Base-by-base conservation (phyloP, 164 flowering plant genomes). In the Chimonanthus praecox region DNA sequence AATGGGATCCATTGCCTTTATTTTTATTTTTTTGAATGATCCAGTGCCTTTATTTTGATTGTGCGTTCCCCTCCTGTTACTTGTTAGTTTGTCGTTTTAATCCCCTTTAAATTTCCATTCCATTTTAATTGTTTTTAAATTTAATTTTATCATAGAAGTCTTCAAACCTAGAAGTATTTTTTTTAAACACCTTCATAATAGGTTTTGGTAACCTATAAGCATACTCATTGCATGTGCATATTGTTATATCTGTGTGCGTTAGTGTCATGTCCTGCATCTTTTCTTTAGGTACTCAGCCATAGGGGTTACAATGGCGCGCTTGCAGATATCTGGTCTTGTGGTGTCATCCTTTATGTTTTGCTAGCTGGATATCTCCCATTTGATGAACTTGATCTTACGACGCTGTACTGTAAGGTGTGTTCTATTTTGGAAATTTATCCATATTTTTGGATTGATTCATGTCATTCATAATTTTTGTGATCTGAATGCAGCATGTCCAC, bases 321-420 rank as follows among this genome's bases (percentile, higher is more conserved):
- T 70, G 99, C 99, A 49, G 99, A 95, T 85, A 82, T 89, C 67
- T 94, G 98, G 99, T 95, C 98, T 2, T 95, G 99, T 76, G 99
- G 99, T 6, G 97, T 95, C 76, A 95, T 94, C 76, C 97, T 95
- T 73, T 94, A 95, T 84, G 97, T 95, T 79, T 76, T 95, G 76
- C 73, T 94, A 88, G 98, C 97, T 21, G 99, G 99, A 61, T 90
- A 90, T 86, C 94, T 94, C 67, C 99, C 99, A 76, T 95, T 93
- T 82, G 99, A 93, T 82, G 99, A 95, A 77, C 79, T 94, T 66
- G 98, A 95, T 81, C 91, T 95, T 73, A 86, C 95, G 45, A 90
- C 97, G 33, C 78, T 95, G 78, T 95, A 95, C 78, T 84, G 84
- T 76, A 95, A 94, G 98, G 99, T 86, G 86, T 71, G 87, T 49